Evolutionary conservation across 1,284 basidiomycete genomes (phyloP).

Genomic region (Puccinia novopanici): DNA sequence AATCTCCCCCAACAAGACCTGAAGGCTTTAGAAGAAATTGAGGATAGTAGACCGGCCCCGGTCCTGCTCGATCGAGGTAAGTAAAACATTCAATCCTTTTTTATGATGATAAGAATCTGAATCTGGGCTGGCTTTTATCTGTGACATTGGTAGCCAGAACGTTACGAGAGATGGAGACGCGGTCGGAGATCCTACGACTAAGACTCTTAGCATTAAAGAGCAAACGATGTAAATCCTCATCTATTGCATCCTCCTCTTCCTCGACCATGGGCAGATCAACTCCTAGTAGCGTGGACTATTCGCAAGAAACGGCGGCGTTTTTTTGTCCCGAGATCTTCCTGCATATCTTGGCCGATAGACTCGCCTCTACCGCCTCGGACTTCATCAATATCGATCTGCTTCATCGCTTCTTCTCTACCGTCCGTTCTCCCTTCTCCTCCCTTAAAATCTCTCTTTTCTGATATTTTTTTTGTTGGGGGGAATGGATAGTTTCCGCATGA

Average conservation of each 20-base stretch:
- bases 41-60: constrained; percentile 44
- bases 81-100: not conserved
- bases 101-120: not conserved
- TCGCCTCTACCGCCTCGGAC: constrained; percentile 93
- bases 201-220: constrained; percentile 81
- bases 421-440: not conserved
- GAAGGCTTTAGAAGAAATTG: constrained; percentile 10
- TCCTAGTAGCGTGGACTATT: too few species aligned
- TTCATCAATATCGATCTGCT: constrained; percentile 72
- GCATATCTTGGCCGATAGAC: constrained; percentile 92
- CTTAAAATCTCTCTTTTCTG: constrained; percentile 62
- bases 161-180: constrained; percentile 54
- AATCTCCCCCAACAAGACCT: not conserved
- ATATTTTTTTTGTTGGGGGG: constrained; percentile 67
- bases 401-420: constrained; percentile 12
- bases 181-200: constrained; percentile 78
- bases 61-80: constrained; percentile 46
- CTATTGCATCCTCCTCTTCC: too few species aligned
- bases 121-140: not conserved
- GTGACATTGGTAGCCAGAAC: constrained; percentile 19
- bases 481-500: constrained; percentile 27
- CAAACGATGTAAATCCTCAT: constrained; percentile 72
- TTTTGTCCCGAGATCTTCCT: constrained; percentile 97
- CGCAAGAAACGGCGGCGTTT: constrained; percentile 54
- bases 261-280: too few species aligned